Evolutionary conservation across 2,329 filamentous ascomycete genomes (phyloP), one percentile per base, ranked within the genome.

Genomic region (Trichoderma sp.): DNA sequence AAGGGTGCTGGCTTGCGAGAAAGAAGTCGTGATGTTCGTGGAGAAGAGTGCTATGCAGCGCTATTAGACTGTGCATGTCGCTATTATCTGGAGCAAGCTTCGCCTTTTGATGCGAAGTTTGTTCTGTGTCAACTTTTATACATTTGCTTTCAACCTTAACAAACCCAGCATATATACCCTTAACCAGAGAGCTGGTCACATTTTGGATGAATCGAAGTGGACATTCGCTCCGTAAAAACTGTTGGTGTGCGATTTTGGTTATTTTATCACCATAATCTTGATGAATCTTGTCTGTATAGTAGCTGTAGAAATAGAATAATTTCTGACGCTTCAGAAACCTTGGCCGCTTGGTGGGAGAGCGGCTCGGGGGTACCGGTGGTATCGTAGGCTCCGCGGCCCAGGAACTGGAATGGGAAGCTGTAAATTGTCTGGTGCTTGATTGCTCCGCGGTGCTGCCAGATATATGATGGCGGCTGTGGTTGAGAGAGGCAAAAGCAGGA

Each of bases 11-110:
- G 0, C 89, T 92, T 0, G 94, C 94, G 0, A 97, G 82, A 69
- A 97, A 94, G 74, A 95, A 95, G 71, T 95, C 92, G 70, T 94
- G 91, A 68, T 95, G 91, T 70, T 97, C 93, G 71, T 96, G 89
- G 0, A 97, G 81, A 0, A 97, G 77, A 0, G 93, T 96, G 0
- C 92, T 84, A 73, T 98, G 95, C 0, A 97, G 78, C 0, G 91
- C 90, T 52, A 97, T 93, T 0, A 97, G 79, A 96, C 92, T 0
- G 24, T 27, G n/a, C 33, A 35, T 35, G 14, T 19, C 35, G 31
- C 47, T 24, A 21, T 40, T 59, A 21, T 27, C 27, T 31, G 24
- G n/a, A 33, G 29, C 43, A 10, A 52, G 77, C 5, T 81, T 77
- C 0, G 80, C 74, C 1, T 82, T 79, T 0, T 80, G 81, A 5